phyloP scores from a whole-genome alignment of 805 yeast species.

The Isabelozyma heimii region DNA sequence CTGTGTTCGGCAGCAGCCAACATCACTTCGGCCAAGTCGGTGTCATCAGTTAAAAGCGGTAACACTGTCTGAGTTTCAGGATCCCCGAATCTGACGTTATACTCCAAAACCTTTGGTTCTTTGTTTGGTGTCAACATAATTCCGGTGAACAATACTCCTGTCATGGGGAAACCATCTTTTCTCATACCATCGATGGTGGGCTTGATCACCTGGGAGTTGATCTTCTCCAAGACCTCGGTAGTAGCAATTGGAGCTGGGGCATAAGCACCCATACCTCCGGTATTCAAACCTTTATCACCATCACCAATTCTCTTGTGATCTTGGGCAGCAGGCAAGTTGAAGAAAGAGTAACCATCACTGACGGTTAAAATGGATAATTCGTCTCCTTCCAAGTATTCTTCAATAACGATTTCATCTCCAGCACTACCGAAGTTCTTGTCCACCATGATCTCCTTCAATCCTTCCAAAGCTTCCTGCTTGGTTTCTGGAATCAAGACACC shows the following conservation, averaged over 20 bases:
- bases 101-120: conserved; percentile 95
- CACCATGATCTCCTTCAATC: conserved; percentile 85
- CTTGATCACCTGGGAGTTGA: conserved; percentile 72
- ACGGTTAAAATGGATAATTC: conserved; percentile 91
- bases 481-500: conserved; percentile 92
- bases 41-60: conserved; percentile 74
- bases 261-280: conserved; percentile 99
- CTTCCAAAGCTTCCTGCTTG: conserved; percentile 80
- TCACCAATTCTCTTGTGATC: conserved; percentile 96
- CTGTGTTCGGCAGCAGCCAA: conserved; percentile 93
- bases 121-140: conserved; percentile 74
- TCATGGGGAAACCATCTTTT: conserved; percentile 90
- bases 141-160: conserved; percentile 94
- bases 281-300: conserved; percentile 90
- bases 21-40: conserved; percentile 93
- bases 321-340: conserved; percentile 94
- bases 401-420: conserved; percentile 90
- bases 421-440: conserved; percentile 87
- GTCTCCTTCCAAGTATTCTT: conserved; percentile 95
- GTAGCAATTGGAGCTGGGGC: conserved; percentile 98
- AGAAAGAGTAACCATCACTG: conserved; percentile 88
- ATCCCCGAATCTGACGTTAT: conserved; percentile 97
- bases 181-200: conserved; percentile 98
- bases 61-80: conserved; percentile 98
- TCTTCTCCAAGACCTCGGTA: conserved; percentile 62